Base-by-base conservation (phyloP, 1,139 yeast species). In the Cylindricascospora bacillispora region DNA sequence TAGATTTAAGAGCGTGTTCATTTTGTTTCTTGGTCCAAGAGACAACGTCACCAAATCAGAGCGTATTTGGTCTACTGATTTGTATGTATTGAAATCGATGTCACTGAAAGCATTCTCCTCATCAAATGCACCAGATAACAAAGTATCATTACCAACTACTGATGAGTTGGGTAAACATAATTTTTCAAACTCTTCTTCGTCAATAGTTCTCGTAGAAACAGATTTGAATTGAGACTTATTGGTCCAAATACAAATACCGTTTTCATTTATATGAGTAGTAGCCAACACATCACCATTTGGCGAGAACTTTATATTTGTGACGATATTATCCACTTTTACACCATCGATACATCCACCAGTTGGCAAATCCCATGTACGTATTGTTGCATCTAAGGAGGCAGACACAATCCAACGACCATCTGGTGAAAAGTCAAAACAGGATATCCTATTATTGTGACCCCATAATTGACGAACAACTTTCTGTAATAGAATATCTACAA, bases 261-360 rank as follows among this genome's bases (percentile, higher is more conserved):
- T 80, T 10, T 93, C 93, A 20, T 73, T 66, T 9, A 85, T 95
- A 58, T 92, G 98, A 0, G 94, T 67, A 1, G 98, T 86, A 2
- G 97, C 98, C 36, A 92, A 65, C 55, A 79, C 71, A 44, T 92
- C 97, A 26, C 95, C 95, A 32, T 75, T 65, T 3, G 94, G 94
- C 12, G 95, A 80, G 43, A 89, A 72, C 46, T 77, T 73, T 24
- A 92, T 65, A 29, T 70, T 62, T 0, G 97, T 85, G 2, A 81
- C 93, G 13, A 86, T 86, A 41, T 67, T 71, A 2, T 81, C 77
- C 23, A 89, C 67, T 31, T 65, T 62, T 11, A 89, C 76, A 39
- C 95, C 97, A 57, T 92, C 98, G 36, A 92, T 85, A 56, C 97
- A 86, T 1, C 89, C 85, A 30, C 98, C 98, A 3, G 95, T 80